Evolutionary conservation across 2,329 filamentous ascomycete genomes (phyloP).

Genomic region (Fusarium praegraminearum): DNA sequence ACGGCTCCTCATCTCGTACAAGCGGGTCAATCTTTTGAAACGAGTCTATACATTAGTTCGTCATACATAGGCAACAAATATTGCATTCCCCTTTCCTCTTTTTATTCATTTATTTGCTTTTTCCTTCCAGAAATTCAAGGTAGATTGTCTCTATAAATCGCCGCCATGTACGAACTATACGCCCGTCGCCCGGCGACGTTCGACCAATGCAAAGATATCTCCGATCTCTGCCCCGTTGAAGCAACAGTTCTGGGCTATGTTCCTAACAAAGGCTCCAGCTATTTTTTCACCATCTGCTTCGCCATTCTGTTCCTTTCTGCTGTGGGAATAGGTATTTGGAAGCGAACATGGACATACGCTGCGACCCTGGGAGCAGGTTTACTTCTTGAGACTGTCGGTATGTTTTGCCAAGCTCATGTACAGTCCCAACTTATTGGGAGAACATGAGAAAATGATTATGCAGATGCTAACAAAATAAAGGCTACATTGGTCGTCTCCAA

Average conservation of each 20-base stretch:
- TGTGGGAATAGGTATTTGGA: slow-evolving; percentile 59
- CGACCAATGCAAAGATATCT: slow-evolving; percentile 53
- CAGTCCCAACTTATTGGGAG: not conserved
- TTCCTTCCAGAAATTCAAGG: not conserved
- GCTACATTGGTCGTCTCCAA: slow-evolving; percentile 65
- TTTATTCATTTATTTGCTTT: not conserved
- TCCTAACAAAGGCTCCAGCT: slow-evolving; percentile 67
- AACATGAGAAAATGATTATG: not conserved
- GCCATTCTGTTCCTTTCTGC: slow-evolving; percentile 58
- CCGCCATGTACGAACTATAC: slow-evolving; percentile 30
- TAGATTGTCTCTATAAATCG: not conserved
- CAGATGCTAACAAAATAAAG: slow-evolving; percentile 49
- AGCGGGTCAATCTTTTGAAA: slow-evolving; percentile 15
- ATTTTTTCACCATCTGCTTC: slow-evolving; percentile 66
- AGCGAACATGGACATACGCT: slow-evolving; percentile 68
- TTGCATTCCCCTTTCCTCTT: not conserved
- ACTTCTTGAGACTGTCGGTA: slow-evolving; percentile 64
- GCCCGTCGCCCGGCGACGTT: slow-evolving; percentile 38
- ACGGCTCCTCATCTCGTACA: not conserved
- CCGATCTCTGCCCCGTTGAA: slow-evolving; percentile 61
- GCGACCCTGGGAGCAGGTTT: slow-evolving; percentile 62
- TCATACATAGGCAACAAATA: slow-evolving; percentile 9
- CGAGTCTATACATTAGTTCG: slow-evolving; percentile 4
- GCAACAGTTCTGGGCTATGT: slow-evolving; percentile 67
- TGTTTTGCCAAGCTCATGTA: slow-evolving; percentile 15